Conservation (phyloP, 495 filamentous ascomycete species). For the Collariella sp. region DNA sequence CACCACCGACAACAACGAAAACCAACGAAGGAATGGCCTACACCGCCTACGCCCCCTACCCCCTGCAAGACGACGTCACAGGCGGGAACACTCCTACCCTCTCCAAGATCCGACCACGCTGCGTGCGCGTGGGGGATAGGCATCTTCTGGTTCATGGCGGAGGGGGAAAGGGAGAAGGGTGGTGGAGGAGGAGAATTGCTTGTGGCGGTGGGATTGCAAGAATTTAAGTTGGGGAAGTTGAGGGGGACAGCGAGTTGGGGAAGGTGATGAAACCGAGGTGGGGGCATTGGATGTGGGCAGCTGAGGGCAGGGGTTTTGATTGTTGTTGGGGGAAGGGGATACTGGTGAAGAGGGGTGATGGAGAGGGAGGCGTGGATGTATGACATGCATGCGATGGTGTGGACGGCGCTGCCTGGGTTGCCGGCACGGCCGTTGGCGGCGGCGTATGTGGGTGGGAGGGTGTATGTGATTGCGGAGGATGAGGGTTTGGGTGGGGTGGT, state of each 20-base stretch:
- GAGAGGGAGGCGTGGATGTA: conserved; percentile 42
- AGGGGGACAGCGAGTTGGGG: conserved; percentile 17
- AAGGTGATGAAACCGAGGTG: conserved; percentile 15
- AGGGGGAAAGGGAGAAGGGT: conserved; percentile 27
- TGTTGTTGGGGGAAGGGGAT: conserved; percentile 31
- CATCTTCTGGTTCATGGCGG: conserved; percentile 42
- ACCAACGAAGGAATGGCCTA: conserved; percentile 14
- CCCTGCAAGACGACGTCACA: conserved; percentile 23
- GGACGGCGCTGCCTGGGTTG: conserved; percentile 37
- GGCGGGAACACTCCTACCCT: conserved; percentile 33
- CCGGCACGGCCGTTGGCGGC: conserved; percentile 29
- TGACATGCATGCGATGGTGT: conserved; percentile 31
- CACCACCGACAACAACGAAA: neutral
- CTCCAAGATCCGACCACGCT: conserved; percentile 33
- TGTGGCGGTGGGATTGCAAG: conserved; percentile 43
- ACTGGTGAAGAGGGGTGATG: neutral
- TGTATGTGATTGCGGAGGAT: conserved; percentile 38
- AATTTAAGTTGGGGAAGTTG: conserved; percentile 29
- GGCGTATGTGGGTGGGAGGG: conserved; percentile 31
- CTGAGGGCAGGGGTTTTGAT: conserved; percentile 32
- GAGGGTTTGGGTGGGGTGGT: conserved; percentile 31
- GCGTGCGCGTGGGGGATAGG: conserved; percentile 29
- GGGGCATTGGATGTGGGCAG: conserved; percentile 21
- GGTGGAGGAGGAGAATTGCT: conserved; percentile 27
- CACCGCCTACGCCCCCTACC: conserved; percentile 16